Evolutionary conservation across 345 rosid genomes (phyloP), one percentile per base, ranked within the genome.

Genomic region (Salix udensis): DNA sequence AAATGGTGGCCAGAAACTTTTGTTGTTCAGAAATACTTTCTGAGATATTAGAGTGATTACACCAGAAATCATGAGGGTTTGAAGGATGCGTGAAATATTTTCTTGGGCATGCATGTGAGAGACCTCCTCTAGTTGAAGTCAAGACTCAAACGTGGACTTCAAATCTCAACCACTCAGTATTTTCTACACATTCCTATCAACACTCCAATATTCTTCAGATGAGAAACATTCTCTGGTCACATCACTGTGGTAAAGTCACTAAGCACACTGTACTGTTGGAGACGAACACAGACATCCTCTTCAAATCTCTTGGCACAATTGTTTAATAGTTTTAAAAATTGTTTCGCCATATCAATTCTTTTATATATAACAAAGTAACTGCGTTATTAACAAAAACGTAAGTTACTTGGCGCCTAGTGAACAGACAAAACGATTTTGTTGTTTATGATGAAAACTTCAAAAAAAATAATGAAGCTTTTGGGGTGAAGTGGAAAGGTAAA

Each of bases 21-120:
- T 36, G 13, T 2, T 79, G 70, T 78, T 80, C 31, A 82, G 74
- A 79, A 82, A 79, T 21, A 79, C 21, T 68, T 46, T 76, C 75
- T 82, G 82, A 1, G 85, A 82, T 62, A 74, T 52, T 72, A 75
- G 87, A 50, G 97, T 92, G 40, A 79, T 77, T 70, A 80, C 77
- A 64, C 94, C 83, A 7, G 96, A 87, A 77, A 91, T 39, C 72
- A 90, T 36, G 1, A 87, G 77, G 70, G 81, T 83, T 85, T 82
- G 82, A 82, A 85, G 88, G 79, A 40, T 72, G 78, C 72, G 79
- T 70, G 76, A 76, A 72, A 67, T 75, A 40, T 40, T 40, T 11
- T 34, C 5, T 34, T 2, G 46, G 67, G 79, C 46, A 40, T 40
- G 76, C 89, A 83, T 83, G 88, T 73, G 83, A 80, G 46, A 28